These are phyloP conservation scores for Eudorina sp. DNA, from an alignment of 139 green algal species.

Conservation along the genomic window DNA sequence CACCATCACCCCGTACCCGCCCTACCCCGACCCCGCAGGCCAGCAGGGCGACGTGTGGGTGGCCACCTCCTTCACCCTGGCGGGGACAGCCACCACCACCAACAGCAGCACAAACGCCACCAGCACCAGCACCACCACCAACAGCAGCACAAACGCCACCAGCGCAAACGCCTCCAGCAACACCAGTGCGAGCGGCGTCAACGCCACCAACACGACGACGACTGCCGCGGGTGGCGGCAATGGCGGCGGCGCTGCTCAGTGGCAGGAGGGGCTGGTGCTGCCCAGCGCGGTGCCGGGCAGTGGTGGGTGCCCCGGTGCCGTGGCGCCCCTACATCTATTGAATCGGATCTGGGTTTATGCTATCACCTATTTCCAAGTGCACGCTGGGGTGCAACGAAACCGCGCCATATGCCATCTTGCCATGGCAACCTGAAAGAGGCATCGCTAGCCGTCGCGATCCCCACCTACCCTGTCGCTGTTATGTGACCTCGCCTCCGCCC, in stretches of 20 bases:
- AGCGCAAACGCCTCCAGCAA: too few relatives aligned
- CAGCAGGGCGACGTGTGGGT: constrained; percentile 61
- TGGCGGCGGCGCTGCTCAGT: constrained; percentile 10
- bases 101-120: too few relatives aligned
- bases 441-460: neutral
- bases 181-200: too few relatives aligned
- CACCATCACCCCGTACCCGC: too few relatives aligned
- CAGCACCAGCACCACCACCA: too few relatives aligned
- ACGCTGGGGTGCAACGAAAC: neutral
- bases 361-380: neutral
- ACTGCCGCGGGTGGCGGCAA: neutral
- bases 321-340: neutral
- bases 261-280: constrained; percentile 64
- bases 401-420: neutral
- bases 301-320: constrained; percentile 21
- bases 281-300: constrained; percentile 65
- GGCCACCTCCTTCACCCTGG: constrained; percentile 68
- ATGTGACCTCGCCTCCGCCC: too few relatives aligned
- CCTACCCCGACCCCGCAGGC: constrained; percentile 10
- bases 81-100: neutral
- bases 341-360: too few relatives aligned
- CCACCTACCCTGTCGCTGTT: neutral
- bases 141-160: too few relatives aligned
- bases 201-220: too few relatives aligned
- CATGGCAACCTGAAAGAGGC: neutral